phyloP scores from a whole-genome alignment of 2,329 filamentous ascomycete species.

The Xylaria polymorpha region DNA sequence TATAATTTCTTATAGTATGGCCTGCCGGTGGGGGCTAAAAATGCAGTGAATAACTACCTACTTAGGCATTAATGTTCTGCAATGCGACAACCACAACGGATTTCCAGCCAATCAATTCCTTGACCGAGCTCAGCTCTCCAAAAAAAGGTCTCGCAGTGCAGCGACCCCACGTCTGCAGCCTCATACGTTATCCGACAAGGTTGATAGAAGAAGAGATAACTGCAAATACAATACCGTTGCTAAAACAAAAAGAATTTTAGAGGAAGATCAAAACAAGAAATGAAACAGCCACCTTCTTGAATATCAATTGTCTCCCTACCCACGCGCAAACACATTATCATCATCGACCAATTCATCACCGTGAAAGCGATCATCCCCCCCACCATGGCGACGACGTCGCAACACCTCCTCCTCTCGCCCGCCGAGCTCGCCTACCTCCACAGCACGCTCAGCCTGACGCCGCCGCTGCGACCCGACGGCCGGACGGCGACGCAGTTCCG shows the following conservation, averaged over 20 bases:
- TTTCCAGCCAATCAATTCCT: constrained; percentile 32
- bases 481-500: constrained; percentile 88
- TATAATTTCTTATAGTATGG: no score
- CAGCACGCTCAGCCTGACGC: constrained; percentile 81
- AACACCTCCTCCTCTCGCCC: constrained; percentile 84
- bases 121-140: constrained; percentile 35
- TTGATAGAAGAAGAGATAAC: neutral
- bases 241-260: neutral
- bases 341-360: neutral
- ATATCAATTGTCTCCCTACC: neutral
- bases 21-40: no score
- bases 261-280: neutral
- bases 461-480: constrained; percentile 90
- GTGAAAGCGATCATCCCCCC: constrained; percentile 20
- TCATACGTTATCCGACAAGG: constrained; percentile 11
- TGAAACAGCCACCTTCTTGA: neutral
- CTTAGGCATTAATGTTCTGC: no score
- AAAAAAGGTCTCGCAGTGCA: constrained; percentile 38
- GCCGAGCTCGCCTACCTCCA: constrained; percentile 97
- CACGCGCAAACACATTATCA: neutral
- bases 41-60: no score
- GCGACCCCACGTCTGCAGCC: constrained; percentile 34
- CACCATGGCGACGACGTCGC: constrained; percentile 64
- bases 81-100: no score
- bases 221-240: neutral